Evolutionary conservation across 2,329 filamentous ascomycete genomes (phyloP), one percentile per base, ranked within the genome.

Genomic region (Aschersonia sp.): DNA sequence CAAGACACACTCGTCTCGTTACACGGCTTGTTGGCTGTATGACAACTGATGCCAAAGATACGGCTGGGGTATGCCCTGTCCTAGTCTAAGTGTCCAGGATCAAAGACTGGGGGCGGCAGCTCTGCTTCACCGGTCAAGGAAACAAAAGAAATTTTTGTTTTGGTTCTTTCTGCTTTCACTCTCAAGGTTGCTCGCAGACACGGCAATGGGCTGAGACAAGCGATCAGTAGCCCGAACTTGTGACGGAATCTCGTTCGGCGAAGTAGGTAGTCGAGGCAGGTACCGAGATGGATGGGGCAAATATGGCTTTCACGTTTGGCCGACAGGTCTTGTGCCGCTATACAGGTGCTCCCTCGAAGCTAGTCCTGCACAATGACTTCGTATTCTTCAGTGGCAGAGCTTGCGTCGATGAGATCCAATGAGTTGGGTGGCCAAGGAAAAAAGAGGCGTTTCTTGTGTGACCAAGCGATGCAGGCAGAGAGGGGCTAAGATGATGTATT

Each of bases 341-440:
- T 4, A n/a, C 10, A 22, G n/a, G 14, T 37, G 8, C 35, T 37
- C 40, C 14, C 29, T 35, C 31, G n/a, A 14, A 40, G 11, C 6
- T 37, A 44, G 35, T 47, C 43, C 32, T 14, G 12, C 35, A 37
- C 8, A 39, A 37, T 22, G 50, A 50, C 45, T 58, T 63, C 61
- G 61, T 63, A 62, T 63, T 58, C 54, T 57, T 50, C 45, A 45
- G 44, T 32, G 22, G 52, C 47, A 49, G 47, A 45, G 22, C 32
- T 39, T 30, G 45, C 14, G 45, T 44, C 30, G 46, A 47, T 37
- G 50, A 53, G 52, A 50, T 48, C 55, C 58, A 60, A 60, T 58
- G 52, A 51, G 50, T 48, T 52, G 43, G 49, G 52, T 49, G 55
- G 47, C 47, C 49, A 47, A 50, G 47, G 46, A 43, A 49, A 45